These are phyloP conservation scores for Cercophora scortea DNA, from an alignment of 495 filamentous ascomycete genomes.

Conservation along the genomic window DNA sequence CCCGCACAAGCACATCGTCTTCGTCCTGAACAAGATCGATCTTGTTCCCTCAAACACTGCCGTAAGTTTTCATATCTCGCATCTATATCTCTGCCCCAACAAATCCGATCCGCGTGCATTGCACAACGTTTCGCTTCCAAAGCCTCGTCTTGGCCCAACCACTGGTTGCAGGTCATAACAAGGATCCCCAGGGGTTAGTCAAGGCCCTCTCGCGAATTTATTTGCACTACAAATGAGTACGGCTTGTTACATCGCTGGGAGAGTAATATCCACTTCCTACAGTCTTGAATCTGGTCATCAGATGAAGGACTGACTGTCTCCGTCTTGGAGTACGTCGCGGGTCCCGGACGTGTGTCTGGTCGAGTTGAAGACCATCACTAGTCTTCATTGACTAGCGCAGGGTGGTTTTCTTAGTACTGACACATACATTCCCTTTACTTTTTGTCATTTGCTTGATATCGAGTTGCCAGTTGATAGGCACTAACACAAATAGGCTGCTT, in stretches of 20 bases:
- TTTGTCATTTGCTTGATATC: background rate
- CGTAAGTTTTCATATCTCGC: conserved; percentile 56
- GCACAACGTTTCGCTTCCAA: background rate
- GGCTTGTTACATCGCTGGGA: conserved; percentile 99
- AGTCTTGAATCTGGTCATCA: conserved; percentile 49
- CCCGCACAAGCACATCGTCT: conserved; percentile 63
- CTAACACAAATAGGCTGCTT: conserved; percentile 21
- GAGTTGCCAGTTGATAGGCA: background rate
- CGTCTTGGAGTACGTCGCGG: conserved; percentile 86
- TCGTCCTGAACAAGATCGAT: conserved; percentile 89
- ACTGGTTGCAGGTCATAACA: background rate
- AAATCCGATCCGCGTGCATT: background rate
- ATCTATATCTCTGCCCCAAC: conserved; percentile 7
- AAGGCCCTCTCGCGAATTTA: conserved; percentile 60
- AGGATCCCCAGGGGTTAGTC: conserved; percentile 70
- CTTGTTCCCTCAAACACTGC: conserved; percentile 87
- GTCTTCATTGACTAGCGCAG: conserved; percentile 36
- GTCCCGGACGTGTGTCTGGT: conserved; percentile 53
- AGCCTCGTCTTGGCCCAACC: conserved; percentile 7
- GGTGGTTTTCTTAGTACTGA: conserved; percentile 96
- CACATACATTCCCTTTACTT: conserved; percentile 65
- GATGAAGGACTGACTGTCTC: conserved; percentile 59
- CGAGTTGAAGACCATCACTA: conserved; percentile 72
- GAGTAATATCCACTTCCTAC: conserved; percentile 58
- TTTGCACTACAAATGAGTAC: conserved; percentile 54